Evolutionary conservation across 345 rosid genomes (phyloP).

Genomic region (Eucalyptus leucophloia): DNA sequence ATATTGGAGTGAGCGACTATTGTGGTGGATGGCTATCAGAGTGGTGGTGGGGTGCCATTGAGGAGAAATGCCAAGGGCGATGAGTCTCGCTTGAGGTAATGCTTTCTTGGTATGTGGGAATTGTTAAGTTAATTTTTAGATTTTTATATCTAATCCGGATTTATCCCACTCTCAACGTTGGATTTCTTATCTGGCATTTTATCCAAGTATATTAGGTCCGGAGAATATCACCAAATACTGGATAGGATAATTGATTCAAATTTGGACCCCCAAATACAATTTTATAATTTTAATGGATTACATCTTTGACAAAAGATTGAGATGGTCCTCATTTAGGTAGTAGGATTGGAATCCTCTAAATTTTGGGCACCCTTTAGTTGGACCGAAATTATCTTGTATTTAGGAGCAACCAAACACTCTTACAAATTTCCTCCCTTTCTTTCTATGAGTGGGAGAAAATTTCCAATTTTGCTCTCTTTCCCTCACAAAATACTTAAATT

Average conservation of each 20-base stretch:
- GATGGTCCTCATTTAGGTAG: background rate
- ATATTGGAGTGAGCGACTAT: background rate
- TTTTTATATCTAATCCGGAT: too few species aligned
- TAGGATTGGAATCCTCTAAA: background rate
- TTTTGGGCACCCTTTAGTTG: background rate
- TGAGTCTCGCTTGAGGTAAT: background rate
- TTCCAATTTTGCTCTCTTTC: background rate
- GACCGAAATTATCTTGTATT: background rate
- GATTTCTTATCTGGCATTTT: background rate
- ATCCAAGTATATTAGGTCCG: background rate
- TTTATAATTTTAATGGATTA: background rate
- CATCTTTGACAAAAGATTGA: background rate
- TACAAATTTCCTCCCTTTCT: background rate
- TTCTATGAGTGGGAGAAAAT: background rate
- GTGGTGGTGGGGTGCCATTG: background rate
- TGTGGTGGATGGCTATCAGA: background rate
- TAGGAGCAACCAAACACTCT: background rate
- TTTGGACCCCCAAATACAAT: accelerated
- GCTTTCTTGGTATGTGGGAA: background rate
- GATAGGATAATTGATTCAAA: too few species aligned
- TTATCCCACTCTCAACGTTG: background rate
- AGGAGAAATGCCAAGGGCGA: background rate
- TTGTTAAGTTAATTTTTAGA: background rate
- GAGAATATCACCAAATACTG: background rate
- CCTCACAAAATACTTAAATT: background rate